phyloP scores from a whole-genome alignment of 2,329 filamentous ascomycete species.

The Ophiostoma tasmaniense region DNA sequence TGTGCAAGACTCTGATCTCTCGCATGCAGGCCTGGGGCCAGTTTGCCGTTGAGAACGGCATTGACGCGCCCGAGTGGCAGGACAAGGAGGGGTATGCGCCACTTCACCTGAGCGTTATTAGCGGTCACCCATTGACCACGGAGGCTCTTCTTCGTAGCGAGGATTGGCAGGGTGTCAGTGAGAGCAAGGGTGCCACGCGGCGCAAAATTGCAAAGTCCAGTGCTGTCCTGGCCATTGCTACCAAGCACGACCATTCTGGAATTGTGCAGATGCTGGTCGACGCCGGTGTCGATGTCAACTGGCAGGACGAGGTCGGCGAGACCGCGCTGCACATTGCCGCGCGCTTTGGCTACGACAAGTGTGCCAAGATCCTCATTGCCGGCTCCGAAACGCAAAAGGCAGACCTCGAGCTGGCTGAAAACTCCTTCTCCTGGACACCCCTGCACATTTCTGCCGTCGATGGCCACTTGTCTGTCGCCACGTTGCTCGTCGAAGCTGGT shows the following conservation, averaged over 20 bases:
- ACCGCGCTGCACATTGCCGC: constrained; percentile 88
- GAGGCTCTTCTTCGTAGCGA: constrained; percentile 72
- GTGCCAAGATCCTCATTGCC: constrained; percentile 65
- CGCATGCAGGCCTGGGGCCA: constrained; percentile 84
- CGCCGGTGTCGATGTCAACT: constrained; percentile 87
- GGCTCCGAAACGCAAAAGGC: constrained; percentile 61
- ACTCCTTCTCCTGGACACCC: constrained; percentile 89
- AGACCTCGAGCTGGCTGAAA: constrained; percentile 57
- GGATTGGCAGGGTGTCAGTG: constrained; percentile 58
- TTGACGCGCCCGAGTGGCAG: constrained; percentile 83
- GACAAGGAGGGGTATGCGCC: constrained; percentile 87
- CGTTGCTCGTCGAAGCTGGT: constrained; percentile 68
- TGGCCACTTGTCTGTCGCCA: constrained; percentile 65
- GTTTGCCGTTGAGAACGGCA: constrained; percentile 75
- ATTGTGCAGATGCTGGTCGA: constrained; percentile 85
- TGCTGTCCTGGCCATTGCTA: constrained; percentile 77
- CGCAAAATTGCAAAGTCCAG: constrained; percentile 73
- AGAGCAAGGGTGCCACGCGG: constrained; percentile 55
- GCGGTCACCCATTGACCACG: constrained; percentile 81
- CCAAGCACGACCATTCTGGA: constrained; percentile 73
- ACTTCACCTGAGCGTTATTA: constrained; percentile 84
- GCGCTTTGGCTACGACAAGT: constrained; percentile 75
- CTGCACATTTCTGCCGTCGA: constrained; percentile 89
- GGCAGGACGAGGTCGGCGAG: constrained; percentile 82
- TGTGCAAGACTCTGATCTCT: constrained; percentile 78